Evolutionary conservation across 225 moss, liverwort and hornwort genomes (phyloP), one percentile per base, ranked within the genome.

Genomic region (Pleurozium schreberi): DNA sequence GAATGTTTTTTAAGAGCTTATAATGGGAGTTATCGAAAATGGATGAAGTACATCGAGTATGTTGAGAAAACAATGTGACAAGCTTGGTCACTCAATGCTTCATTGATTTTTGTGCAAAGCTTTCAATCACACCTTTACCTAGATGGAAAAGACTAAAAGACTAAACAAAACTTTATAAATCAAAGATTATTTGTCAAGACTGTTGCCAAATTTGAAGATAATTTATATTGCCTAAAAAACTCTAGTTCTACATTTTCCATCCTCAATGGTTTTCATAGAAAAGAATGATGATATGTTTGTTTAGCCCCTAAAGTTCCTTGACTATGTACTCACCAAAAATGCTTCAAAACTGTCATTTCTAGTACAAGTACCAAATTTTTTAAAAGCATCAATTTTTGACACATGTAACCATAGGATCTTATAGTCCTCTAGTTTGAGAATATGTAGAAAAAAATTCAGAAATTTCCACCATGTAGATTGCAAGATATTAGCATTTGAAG

Each of bases 241-340:
- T 9, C 15, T 3, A 15, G 0, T 42, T 70, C 1, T 70, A 43
- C 15, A 15, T 70, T 27, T 5, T 0, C 5, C 5, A 27, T 43
- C 9, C 15, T 26, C 3, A 3, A 1, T 0, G 1, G 0, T 18
- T 30, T 10, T 47, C 10, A 16, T 28, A 17, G 17, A 0, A 8
- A 71, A 6, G 43, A 45, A 27, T 45, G 28, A 16, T 2, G 16
- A 45, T 16, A 0, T 10, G 0, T 45, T 28, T 28, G 28, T 45
- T 45, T 17, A n/a, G n/a, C n/a, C n/a, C n/a, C n/a, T n/a, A n/a
- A n/a, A n/a, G n/a, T n/a, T n/a, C n/a, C n/a, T n/a, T n/a, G n/a
- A n/a, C n/a, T n/a, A n/a, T n/a, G n/a, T n/a, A n/a, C n/a, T n/a
- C n/a, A n/a, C n/a, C n/a, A n/a, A n/a, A n/a, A n/a, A n/a, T n/a